Percentiles rank a stretch among this genome's conserved stretches.
Conservation (phyloP, 768 basidiomycete species). For the Termitomyces sp. region DNA sequence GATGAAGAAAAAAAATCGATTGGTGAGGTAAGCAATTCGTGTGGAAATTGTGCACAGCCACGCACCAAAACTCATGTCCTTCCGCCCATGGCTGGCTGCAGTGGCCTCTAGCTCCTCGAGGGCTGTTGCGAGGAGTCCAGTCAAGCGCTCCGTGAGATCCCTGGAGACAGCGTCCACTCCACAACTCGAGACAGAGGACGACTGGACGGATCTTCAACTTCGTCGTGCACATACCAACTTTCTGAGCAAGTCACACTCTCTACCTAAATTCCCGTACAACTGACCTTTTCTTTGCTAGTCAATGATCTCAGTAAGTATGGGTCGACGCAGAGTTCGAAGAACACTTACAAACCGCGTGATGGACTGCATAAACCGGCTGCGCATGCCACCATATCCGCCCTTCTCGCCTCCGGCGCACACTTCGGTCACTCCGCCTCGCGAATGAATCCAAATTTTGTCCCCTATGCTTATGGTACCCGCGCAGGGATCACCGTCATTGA, state of each 20-base stretch:
- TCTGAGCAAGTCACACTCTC: conserved; percentile 39
- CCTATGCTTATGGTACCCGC: conserved; percentile 90
- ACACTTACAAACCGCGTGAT: conserved; percentile 71
- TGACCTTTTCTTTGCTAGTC: conserved; percentile 34
- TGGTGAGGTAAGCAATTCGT: conserved; percentile 52
- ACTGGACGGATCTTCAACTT: conserved; percentile 63
- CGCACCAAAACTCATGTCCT: conserved; percentile 30
- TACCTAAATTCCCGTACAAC: background rate
- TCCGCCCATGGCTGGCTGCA: conserved; percentile 32
- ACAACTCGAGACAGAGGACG: conserved; percentile 42
- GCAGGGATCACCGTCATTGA: conserved; percentile 91
- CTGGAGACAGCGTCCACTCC: conserved; percentile 20
- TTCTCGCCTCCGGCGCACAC: conserved; percentile 91
- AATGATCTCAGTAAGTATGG: conserved; percentile 65
- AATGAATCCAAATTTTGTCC: conserved; percentile 86
- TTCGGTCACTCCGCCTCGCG: conserved; percentile 83
- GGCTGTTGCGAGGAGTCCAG: conserved; percentile 10
- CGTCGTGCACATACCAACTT: conserved; percentile 50
- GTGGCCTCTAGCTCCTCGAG: conserved; percentile 23
- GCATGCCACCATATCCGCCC: conserved; percentile 78
- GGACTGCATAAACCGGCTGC: conserved; percentile 60
- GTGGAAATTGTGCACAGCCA: conserved; percentile 40
- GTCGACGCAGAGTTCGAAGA: conserved; percentile 67
- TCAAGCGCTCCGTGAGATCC: conserved; percentile 13
- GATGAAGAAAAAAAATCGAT: conserved; percentile 40